phyloP scores from a whole-genome alignment of 306 rosid genomes.

The Pueraria montana region DNA sequence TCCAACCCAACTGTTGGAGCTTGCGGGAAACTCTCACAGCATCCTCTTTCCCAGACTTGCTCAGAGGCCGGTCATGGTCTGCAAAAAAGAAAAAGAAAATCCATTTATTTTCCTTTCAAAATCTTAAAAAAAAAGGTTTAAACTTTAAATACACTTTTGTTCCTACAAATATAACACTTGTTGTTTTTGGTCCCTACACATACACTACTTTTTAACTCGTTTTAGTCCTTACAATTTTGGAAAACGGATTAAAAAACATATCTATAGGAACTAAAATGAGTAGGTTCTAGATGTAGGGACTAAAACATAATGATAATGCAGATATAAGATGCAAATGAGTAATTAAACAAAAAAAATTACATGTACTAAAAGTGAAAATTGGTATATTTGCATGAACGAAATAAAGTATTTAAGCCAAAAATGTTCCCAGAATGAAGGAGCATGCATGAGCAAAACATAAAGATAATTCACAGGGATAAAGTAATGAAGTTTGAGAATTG shows the following conservation, averaged over 20 bases:
- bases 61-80: conserved; percentile 97
- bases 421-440: no score
- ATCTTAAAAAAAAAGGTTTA: neutral
- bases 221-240: no score
- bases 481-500: no score
- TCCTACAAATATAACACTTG: neutral
- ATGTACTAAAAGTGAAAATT: neutral
- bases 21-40: conserved; percentile 74
- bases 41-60: conserved; percentile 81
- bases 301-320: no score
- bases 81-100: neutral
- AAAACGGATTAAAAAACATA: no score
- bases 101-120: conserved; percentile 28
- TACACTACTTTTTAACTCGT: no score
- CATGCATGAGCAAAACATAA: no score
- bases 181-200: neutral
- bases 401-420: neutral
- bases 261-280: no score
- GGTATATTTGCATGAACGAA: neutral
- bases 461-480: no score
- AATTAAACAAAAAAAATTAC: no score
- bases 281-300: no score
- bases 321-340: neutral
- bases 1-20: conserved; percentile 89
- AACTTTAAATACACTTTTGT: neutral